A percentile compares a stretch with the other conserved stretches of the same genome.
These are phyloP conservation scores for Verticillium klebahnii DNA, from an alignment of 2,329 filamentous ascomycete genomes.

Conservation along the genomic window DNA sequence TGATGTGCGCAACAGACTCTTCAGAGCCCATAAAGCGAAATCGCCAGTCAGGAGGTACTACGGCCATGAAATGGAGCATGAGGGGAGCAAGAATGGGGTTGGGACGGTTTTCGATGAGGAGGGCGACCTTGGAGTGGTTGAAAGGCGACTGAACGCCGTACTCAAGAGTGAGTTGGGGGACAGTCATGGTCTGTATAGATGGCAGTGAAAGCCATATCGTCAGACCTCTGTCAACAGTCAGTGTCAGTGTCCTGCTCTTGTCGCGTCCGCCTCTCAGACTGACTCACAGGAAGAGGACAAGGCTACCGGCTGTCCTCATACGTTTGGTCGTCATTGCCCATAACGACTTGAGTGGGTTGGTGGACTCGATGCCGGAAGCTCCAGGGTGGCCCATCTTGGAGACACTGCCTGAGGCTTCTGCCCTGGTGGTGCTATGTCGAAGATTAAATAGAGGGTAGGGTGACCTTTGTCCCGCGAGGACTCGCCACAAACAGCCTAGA, in stretches of 20 bases:
- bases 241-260: not conserved
- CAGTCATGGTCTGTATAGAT: slow-evolving; percentile 14
- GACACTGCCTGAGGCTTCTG: not conserved
- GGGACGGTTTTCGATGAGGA: slow-evolving; percentile 49
- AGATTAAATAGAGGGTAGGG: not conserved
- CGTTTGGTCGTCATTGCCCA: slow-evolving; percentile 29
- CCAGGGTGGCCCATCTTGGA: not conserved
- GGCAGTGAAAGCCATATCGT: slow-evolving; percentile 16
- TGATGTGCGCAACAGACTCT: slow-evolving; percentile 39
- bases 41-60: slow-evolving; percentile 50
- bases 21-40: slow-evolving; percentile 51
- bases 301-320: slow-evolving; percentile 22
- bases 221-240: slow-evolving; percentile 5
- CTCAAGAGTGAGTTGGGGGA: slow-evolving; percentile 26
- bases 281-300: slow-evolving; percentile 27
- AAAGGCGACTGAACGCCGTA: slow-evolving; percentile 29
- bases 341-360: slow-evolving; percentile 11
- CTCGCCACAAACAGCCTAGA: too few relatives aligned
- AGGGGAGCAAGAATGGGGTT: slow-evolving; percentile 46
- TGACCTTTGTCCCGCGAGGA: too few relatives aligned
- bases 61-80: slow-evolving; percentile 51
- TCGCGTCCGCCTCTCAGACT: not conserved
- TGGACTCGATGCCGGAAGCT: not conserved
- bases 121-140: slow-evolving; percentile 48
- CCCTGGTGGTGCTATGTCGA: not conserved